Conservation (phyloP, 306 rosid genomes). For the Abrus pulchellus region DNA sequence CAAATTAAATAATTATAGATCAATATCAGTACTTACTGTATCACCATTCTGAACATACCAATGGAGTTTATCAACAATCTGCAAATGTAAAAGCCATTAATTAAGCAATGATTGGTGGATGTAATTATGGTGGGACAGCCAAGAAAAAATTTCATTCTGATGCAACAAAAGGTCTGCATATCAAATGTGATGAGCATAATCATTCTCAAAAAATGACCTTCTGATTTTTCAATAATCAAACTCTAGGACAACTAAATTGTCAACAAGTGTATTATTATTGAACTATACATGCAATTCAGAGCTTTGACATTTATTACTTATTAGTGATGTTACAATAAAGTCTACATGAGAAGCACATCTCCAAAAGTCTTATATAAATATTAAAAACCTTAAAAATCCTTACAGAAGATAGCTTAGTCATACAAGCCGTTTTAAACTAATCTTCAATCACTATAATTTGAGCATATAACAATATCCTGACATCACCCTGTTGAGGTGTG, state of each 20-base stretch:
- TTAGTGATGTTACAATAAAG: constrained; percentile 25
- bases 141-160: constrained; percentile 28
- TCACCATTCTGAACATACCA: constrained; percentile 79
- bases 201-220: constrained; percentile 31
- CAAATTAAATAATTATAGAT: constrained; percentile 3
- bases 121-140: constrained; percentile 28
- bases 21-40: constrained; percentile 63
- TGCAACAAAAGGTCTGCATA: constrained; percentile 21
- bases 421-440: not conserved
- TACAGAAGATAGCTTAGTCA: constrained; percentile 17
- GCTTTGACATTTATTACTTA: constrained; percentile 17
- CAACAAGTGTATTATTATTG: constrained; percentile 21
- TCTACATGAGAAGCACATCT: not conserved
- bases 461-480: constrained; percentile 25
- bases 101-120: constrained; percentile 47
- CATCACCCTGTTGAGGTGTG: constrained; percentile 14
- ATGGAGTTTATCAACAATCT: constrained; percentile 86
- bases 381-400: constrained; percentile 31
- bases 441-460: constrained; percentile 11
- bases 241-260: constrained; percentile 13
- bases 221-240: constrained; percentile 21
- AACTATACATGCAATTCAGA: constrained; percentile 7
- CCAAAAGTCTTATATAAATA: not conserved
- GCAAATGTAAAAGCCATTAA: constrained; percentile 52
- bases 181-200: constrained; percentile 31